Evolutionary conservation across 2,329 filamentous ascomycete species (phyloP).

Genomic region (Colletotrichum endophyticum): DNA sequence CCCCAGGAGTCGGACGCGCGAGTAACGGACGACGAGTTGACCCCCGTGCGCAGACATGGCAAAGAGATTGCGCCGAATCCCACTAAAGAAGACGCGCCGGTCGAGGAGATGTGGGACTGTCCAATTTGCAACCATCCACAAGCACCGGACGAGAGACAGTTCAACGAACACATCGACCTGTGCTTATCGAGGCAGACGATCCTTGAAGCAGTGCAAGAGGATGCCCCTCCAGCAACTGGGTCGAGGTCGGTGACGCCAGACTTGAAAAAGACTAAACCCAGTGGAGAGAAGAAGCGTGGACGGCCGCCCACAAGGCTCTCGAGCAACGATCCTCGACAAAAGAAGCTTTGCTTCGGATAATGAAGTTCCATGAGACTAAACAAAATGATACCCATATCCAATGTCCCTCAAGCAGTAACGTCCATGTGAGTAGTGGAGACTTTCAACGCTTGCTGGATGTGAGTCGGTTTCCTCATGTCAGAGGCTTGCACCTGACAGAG

Average conservation of each 20-base stretch:
- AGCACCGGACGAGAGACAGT: conserved; percentile 72
- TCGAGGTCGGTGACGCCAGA: conserved; percentile 34
- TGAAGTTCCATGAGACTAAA: neutral
- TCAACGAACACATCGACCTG: conserved; percentile 92
- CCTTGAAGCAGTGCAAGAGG: conserved; percentile 75
- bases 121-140: conserved; percentile 86
- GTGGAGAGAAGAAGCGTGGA: conserved; percentile 41
- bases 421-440: neutral
- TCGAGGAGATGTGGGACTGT: conserved; percentile 74
- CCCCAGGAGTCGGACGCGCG: conserved; percentile 62
- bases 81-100: conserved; percentile 31
- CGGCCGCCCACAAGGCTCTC: conserved; percentile 35
- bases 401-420: neutral
- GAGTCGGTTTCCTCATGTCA: neutral
- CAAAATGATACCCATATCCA: conserved; percentile 7
- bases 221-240: conserved; percentile 29
- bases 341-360: conserved; percentile 57
- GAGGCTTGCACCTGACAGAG: neutral
- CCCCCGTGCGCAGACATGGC: conserved; percentile 43
- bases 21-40: conserved; percentile 56
- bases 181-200: conserved; percentile 90
- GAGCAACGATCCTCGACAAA: conserved; percentile 50
- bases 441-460: neutral
- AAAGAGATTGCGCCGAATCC: conserved; percentile 58
- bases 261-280: conserved; percentile 37